These are phyloP conservation scores for Diaporthe capsici DNA, from an alignment of 2,329 filamentous ascomycete species.

Conservation along the genomic window DNA sequence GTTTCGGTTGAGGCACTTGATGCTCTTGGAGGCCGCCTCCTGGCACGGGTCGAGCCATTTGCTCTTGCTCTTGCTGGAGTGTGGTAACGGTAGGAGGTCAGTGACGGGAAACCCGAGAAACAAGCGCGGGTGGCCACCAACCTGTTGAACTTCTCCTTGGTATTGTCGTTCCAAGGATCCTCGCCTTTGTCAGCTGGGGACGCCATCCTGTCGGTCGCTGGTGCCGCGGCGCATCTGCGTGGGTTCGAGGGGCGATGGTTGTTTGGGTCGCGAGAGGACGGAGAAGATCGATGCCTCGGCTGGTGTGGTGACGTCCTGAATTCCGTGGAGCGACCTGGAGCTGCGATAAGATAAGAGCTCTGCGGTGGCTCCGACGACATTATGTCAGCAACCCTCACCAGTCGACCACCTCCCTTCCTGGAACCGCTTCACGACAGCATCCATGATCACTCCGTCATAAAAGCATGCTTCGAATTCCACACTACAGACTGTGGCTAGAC, in stretches of 20 bases:
- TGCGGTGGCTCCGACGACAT: background rate
- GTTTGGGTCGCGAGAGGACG: no score
- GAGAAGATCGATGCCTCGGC: constrained; percentile 1
- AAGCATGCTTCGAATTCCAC: background rate
- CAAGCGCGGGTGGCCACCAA: constrained; percentile 51
- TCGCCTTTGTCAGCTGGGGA: constrained; percentile 40
- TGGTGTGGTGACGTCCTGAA: constrained; percentile 34
- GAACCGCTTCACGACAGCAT: background rate
- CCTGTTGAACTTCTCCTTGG: constrained; percentile 75
- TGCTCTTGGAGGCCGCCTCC: constrained; percentile 87
- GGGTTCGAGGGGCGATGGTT: background rate
- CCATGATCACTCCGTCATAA: background rate
- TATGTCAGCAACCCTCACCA: constrained; percentile 18
- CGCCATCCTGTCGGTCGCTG: constrained; percentile 36
- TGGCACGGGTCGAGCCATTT: constrained; percentile 97
- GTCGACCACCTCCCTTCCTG: background rate
- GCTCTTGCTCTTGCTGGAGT: constrained; percentile 83
- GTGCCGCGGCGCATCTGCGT: constrained; percentile 34
- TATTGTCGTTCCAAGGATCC: constrained; percentile 70
- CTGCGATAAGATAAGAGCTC: constrained; percentile 32
- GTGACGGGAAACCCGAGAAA: background rate
- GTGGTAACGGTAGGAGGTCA: background rate
- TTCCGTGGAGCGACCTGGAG: background rate
- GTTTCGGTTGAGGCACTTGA: constrained; percentile 91
- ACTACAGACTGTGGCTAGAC: background rate